Evolutionary conservation across 1,284 basidiomycete genomes (phyloP), one percentile per base, ranked within the genome.

Genomic region (Irpex rosettiformis): DNA sequence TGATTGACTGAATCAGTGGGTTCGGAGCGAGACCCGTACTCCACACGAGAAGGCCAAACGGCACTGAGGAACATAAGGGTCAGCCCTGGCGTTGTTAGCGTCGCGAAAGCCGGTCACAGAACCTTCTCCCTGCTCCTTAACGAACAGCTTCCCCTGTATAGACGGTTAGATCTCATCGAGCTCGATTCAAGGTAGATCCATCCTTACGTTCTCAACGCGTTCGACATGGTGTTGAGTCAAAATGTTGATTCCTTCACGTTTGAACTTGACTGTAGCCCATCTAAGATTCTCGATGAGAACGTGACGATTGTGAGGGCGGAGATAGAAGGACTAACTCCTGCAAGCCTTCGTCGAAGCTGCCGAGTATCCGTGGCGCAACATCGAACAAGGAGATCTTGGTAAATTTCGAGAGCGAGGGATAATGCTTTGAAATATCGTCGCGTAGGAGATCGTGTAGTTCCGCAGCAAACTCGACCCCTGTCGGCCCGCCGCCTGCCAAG

Each of bases 361-460:
- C 88, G 1, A 97, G 80, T 61, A 97, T 94, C 60, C 82, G 84
- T 3, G 91, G 84, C 48, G 84, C 92, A 49, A 87, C 91, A 73
- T 92, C 95, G 75, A 88, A 95, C 59, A 90, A 78, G 58, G 82
- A 89, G 69, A 87, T 96, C 69, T 80, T 83, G 8, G 85, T 79
- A 60, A 89, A 67, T 60, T 78, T 78, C 58, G 84, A 80, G 58
- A 93, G 77, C 2, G 75, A 67, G 3, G 89, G 88, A 66, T 86
- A 91, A 65, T 87, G 78, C 43, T 75, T 73, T n/a, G 78, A 69
- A 4, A 95, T 81, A 63, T 97, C 94, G 27, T 85, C 80, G 58
- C 85, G 84, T 57, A 95, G 78, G 45, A 96, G 79, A 70, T 97
- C 94, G 61, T 92, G 86, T 58, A 97, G 72, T 72, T 96, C 94